Percentiles rank a stretch among this genome's conserved stretches.
These are phyloP conservation scores for Neopestalotiopsis rosae DNA, from an alignment of 2,329 filamentous ascomycete genomes.

Conservation along the genomic window DNA sequence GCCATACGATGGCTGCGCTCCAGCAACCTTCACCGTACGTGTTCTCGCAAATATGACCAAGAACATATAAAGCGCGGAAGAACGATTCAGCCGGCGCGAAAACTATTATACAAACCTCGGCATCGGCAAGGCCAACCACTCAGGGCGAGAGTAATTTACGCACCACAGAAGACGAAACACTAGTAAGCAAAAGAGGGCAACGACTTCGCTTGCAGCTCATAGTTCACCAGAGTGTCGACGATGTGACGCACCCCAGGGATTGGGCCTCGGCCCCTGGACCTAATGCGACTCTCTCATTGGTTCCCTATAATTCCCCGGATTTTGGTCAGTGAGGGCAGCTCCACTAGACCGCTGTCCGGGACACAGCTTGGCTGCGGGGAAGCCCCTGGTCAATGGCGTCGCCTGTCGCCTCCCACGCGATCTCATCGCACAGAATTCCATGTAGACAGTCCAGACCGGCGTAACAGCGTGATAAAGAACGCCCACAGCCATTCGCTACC, in stretches of 20 bases:
- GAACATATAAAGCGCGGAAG: not conserved
- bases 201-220: not conserved
- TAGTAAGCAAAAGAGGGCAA: not conserved
- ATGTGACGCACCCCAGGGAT: not conserved
- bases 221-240: not conserved
- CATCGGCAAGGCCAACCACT: not conserved
- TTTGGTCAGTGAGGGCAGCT: not conserved
- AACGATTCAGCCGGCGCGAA: not conserved
- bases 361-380: constrained; percentile 10
- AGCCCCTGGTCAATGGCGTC: constrained; percentile 10
- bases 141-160: not conserved
- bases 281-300: not conserved
- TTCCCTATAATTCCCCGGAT: constrained; percentile 5
- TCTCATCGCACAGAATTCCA: not conserved
- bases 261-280: constrained; percentile 5
- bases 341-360: constrained; percentile 1
- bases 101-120: not conserved
- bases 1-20: not conserved
- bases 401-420: not conserved
- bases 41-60: not conserved
- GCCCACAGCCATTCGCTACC: not conserved
- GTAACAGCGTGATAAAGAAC: not conserved
- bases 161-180: not conserved
- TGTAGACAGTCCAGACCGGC: not conserved
- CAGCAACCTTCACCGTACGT: not conserved